Conservation (phyloP, 768 basidiomycete genomes). For the Auriscalpium microsporum region DNA sequence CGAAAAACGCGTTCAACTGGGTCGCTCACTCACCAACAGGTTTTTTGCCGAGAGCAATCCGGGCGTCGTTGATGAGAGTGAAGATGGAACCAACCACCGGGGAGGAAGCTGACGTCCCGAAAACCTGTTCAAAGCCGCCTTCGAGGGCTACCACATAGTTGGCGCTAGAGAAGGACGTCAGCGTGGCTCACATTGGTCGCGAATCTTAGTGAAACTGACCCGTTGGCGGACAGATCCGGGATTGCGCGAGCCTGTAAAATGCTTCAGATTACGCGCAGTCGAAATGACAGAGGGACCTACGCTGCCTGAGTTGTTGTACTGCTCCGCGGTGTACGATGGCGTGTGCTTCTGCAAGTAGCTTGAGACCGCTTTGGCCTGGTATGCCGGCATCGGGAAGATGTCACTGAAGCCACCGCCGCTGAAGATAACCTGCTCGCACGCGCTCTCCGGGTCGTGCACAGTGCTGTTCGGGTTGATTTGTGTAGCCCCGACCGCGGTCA, state of each 20-base stretch:
- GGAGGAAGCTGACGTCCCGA: slow-evolving; percentile 30
- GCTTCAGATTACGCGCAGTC: not conserved
- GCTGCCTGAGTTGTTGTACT: slow-evolving; percentile 27
- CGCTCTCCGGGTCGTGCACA: slow-evolving; percentile 28
- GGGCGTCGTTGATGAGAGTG: slow-evolving; percentile 30
- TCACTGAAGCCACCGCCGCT: slow-evolving; percentile 36
- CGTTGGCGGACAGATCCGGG: slow-evolving; percentile 28
- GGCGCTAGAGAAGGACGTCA: slow-evolving; percentile 10
- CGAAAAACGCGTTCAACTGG: not conserved
- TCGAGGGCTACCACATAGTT: slow-evolving; percentile 25
- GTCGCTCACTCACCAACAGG: slow-evolving; percentile 19
- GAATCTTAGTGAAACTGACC: slow-evolving; percentile 8
- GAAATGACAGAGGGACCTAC: slow-evolving; percentile 5
- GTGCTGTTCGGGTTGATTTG: slow-evolving; percentile 26
- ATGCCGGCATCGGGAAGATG: slow-evolving; percentile 29
- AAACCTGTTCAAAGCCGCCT: slow-evolving; percentile 24
- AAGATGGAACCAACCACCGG: slow-evolving; percentile 28
- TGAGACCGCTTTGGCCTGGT: slow-evolving; percentile 24
- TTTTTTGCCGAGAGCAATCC: slow-evolving; percentile 25
- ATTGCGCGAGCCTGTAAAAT: slow-evolving; percentile 19
- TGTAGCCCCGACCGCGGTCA: slow-evolving; percentile 31
- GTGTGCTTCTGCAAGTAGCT: slow-evolving; percentile 24
- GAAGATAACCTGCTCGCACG: slow-evolving; percentile 30
- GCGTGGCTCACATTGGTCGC: not conserved
- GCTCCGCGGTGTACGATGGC: slow-evolving; percentile 24